A percentile compares a stretch with the other conserved stretches of the same genome.
These are phyloP conservation scores for Fragaria iinumae DNA, from an alignment of 306 rosid species.

Conservation along the genomic window DNA sequence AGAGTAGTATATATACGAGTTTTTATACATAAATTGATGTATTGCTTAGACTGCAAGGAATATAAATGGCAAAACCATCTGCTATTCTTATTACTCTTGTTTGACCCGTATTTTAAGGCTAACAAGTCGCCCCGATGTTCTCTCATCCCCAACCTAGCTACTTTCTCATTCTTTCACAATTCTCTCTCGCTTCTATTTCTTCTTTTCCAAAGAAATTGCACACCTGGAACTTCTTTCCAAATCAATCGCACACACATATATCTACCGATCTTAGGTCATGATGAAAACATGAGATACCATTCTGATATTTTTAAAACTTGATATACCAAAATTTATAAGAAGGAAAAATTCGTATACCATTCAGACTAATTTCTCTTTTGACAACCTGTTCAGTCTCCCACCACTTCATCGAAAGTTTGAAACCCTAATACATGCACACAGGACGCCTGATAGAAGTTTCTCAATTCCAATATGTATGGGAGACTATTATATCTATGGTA, in stretches of 20 bases:
- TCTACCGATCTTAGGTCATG: too few species aligned
- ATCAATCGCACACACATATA: neutral
- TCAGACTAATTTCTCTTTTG: neutral
- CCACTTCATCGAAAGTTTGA: neutral
- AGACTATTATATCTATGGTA: neutral
- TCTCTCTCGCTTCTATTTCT: neutral
- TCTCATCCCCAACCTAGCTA: conserved; percentile 60
- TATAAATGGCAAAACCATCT: conserved; percentile 48
- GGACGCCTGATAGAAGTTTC: neutral
- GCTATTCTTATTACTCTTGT: conserved; percentile 35
- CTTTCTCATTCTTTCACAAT: conserved; percentile 2
- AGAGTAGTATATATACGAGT: neutral
- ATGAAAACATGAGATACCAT: too few species aligned
- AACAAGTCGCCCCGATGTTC: conserved; percentile 61
- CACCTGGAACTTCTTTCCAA: neutral
- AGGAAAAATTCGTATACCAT: too few species aligned
- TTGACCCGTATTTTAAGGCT: conserved; percentile 87
- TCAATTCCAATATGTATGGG: neutral
- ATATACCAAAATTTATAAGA: too few species aligned
- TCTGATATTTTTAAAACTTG: too few species aligned
- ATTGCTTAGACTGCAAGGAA: conserved; percentile 69
- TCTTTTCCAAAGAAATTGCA: neutral
- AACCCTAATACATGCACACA: neutral
- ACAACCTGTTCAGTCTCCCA: neutral
- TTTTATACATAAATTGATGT: neutral